These are phyloP conservation scores for Rhazya stricta DNA, from an alignment of 257 asterid species.

Conservation along the genomic window DNA sequence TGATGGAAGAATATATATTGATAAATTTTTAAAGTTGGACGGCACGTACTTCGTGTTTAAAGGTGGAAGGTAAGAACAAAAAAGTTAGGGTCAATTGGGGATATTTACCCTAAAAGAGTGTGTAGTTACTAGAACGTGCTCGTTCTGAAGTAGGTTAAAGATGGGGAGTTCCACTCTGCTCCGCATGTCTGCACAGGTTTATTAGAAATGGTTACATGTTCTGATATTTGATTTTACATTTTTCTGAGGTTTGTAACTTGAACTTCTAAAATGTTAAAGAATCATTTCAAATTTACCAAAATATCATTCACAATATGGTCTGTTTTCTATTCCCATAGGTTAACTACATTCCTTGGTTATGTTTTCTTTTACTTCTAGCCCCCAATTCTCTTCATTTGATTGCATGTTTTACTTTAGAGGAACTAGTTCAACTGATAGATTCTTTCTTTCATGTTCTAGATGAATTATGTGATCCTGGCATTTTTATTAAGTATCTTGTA, in stretches of 20 bases:
- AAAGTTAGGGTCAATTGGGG: too few relatives aligned
- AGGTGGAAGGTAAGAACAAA: too few relatives aligned
- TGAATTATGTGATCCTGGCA: constrained; percentile 12
- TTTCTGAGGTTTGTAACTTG: background rate
- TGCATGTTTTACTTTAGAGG: background rate
- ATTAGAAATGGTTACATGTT: background rate
- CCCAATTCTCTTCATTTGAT: background rate
- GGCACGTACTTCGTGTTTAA: too few relatives aligned
- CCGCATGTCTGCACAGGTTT: background rate
- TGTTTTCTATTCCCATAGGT: background rate
- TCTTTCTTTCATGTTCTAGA: background rate
- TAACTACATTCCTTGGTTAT: background rate
- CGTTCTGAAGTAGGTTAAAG: background rate
- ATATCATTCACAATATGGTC: background rate
- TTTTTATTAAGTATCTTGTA: constrained; percentile 10
- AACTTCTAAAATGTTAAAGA: background rate
- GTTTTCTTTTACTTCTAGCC: background rate
- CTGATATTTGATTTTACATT: background rate
- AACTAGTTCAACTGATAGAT: background rate
- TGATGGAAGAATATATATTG: too few relatives aligned
- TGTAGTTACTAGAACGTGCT: background rate
- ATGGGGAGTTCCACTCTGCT: background rate
- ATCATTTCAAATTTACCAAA: background rate
- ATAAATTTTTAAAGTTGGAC: too few relatives aligned
- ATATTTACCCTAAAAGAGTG: background rate